These are phyloP conservation scores for Tripterygium wilfordii DNA, from an alignment of 177 flowering plant genomes.

Conservation along the genomic window DNA sequence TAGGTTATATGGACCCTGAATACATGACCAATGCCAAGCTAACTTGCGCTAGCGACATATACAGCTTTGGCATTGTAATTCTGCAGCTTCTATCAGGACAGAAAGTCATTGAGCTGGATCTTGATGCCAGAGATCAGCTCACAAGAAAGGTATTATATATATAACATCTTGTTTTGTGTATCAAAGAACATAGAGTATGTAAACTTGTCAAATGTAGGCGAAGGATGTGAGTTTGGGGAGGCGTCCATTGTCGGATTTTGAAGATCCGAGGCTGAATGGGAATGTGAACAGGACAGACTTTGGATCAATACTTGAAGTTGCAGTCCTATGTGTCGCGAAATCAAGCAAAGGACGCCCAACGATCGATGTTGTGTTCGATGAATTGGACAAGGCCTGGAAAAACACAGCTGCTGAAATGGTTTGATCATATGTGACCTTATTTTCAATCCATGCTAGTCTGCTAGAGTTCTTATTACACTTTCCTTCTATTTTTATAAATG, in stretches of 20 bases:
- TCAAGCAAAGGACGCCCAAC: constrained; percentile 70
- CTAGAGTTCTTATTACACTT: no score
- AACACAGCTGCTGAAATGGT: constrained; percentile 36
- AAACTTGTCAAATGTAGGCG: no score
- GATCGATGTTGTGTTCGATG: constrained; percentile 39
- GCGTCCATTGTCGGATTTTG: constrained; percentile 49
- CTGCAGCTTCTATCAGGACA: constrained; percentile 68
- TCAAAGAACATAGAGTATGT: no score
- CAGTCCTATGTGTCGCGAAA: constrained; percentile 62
- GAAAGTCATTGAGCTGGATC: constrained; percentile 57
- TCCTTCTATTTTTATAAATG: no score
- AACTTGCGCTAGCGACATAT: constrained; percentile 68
- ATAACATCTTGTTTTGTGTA: no score
- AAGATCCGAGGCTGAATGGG: constrained; percentile 55
- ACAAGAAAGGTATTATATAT: constrained; percentile 58
- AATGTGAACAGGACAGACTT: constrained; percentile 39
- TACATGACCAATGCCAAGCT: constrained; percentile 73
- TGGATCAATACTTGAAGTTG: constrained; percentile 47
- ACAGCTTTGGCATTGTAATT: constrained; percentile 66
- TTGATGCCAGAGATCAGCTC: constrained; percentile 64
- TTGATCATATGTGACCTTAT: no score
- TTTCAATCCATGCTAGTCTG: no score
- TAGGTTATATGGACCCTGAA: constrained; percentile 83
- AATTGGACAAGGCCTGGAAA: constrained; percentile 51
- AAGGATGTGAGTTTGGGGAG: constrained; percentile 51